These are phyloP conservation scores for Lignosus rhinocerotis DNA, from an alignment of 1,284 basidiomycete genomes.

Conservation along the genomic window DNA sequence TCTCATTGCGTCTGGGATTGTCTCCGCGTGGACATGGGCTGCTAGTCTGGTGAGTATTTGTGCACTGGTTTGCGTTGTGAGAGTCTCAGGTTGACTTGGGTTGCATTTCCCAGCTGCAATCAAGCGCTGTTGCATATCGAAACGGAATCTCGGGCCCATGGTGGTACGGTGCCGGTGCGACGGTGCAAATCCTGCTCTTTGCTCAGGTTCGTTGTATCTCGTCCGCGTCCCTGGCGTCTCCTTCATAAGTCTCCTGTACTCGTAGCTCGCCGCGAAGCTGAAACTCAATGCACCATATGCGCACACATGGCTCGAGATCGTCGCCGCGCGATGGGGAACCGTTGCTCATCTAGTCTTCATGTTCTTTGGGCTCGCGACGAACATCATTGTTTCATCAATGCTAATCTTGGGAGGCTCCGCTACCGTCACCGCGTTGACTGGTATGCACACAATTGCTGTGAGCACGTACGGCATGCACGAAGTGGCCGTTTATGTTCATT, in stretches of 20 bases:
- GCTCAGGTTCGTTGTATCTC: slow-evolving; percentile 30
- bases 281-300: slow-evolving; percentile 64
- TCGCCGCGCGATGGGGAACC: slow-evolving; percentile 57
- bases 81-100: neutral
- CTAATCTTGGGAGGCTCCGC: slow-evolving; percentile 63
- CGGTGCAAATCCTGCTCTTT: slow-evolving; percentile 57
- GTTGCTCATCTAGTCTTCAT: slow-evolving; percentile 62
- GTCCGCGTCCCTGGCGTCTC: neutral
- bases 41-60: slow-evolving; percentile 58
- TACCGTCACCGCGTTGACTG: slow-evolving; percentile 57
- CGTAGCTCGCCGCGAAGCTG: slow-evolving; percentile 50
- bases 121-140: slow-evolving; percentile 81
- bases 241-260: neutral
- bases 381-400: slow-evolving; percentile 64
- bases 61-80: neutral
- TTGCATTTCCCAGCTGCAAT: slow-evolving; percentile 52
- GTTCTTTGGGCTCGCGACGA: slow-evolving; percentile 68
- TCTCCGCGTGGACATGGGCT: slow-evolving; percentile 85
- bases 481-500: neutral
- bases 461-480: slow-evolving; percentile 2
- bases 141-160: slow-evolving; percentile 66
- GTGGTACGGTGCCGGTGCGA: slow-evolving; percentile 50
- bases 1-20: slow-evolving; percentile 87
- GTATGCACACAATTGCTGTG: slow-evolving; percentile 56
- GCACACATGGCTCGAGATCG: slow-evolving; percentile 66